Evolutionary conservation across 1,284 basidiomycete species (phyloP).

Genomic region (Leccinum pachyderme): DNA sequence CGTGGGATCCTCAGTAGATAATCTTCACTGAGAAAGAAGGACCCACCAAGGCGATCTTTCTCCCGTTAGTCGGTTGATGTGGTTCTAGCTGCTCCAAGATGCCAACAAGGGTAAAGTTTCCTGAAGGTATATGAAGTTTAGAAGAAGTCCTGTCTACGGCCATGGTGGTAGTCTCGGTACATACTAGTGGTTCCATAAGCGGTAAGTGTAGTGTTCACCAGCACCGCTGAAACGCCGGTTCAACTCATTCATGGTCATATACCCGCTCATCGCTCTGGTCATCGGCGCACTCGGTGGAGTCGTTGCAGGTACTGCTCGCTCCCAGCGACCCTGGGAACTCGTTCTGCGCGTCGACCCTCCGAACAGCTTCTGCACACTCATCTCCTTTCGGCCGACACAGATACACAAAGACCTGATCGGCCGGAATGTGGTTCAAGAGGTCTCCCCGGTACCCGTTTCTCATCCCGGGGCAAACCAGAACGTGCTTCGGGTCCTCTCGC

Average conservation of each 20-base stretch:
- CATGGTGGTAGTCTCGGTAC: slow-evolving; percentile 24
- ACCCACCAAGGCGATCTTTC: slow-evolving; percentile 68
- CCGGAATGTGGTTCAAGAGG: slow-evolving; percentile 12
- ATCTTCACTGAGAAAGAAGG: not conserved
- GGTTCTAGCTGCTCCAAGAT: slow-evolving; percentile 61
- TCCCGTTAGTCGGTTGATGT: slow-evolving; percentile 48
- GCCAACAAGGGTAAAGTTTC: slow-evolving; percentile 53
- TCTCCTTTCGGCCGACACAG: slow-evolving; percentile 22
- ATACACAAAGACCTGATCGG: slow-evolving; percentile 21
- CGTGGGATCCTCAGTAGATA: slow-evolving; percentile 13
- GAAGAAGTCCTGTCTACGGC: slow-evolving; percentile 39
- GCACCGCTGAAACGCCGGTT: not conserved
- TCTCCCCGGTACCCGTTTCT: slow-evolving; percentile 14
- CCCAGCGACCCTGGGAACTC: slow-evolving; percentile 24
- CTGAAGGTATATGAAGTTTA: slow-evolving; percentile 54
- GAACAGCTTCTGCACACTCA: slow-evolving; percentile 12
- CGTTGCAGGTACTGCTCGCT: not conserved
- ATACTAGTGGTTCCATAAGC: slow-evolving; percentile 17
- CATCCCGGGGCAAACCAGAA: slow-evolving; percentile 2
- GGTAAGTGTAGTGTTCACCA: too few species aligned
- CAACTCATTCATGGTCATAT: slow-evolving; percentile 13
- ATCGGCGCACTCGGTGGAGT: slow-evolving; percentile 4
- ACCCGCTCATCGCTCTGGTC: not conserved
- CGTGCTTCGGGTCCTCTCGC: slow-evolving; percentile 23
- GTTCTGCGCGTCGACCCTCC: slow-evolving; percentile 17